Evolutionary conservation across 352 stramenopile species (phyloP).

Genomic region (Aphanomyces stellatus): DNA sequence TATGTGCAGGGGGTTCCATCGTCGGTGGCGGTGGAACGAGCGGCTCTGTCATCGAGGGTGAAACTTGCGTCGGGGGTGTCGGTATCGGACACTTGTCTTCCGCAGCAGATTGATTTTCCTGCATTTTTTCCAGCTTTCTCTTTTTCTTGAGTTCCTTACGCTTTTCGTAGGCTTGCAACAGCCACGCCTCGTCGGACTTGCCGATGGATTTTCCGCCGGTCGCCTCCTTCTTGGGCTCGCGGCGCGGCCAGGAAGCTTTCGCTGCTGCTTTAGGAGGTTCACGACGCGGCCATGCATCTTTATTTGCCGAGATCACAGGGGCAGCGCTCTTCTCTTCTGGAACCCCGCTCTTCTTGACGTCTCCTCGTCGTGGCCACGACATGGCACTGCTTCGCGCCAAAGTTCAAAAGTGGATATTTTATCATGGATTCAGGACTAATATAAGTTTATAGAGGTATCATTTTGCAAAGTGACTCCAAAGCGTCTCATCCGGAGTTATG

Average conservation of each 20-base stretch:
- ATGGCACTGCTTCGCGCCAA: neutral
- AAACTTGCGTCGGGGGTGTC: neutral
- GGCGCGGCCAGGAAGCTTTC: neutral
- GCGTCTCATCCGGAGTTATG: too few relatives aligned
- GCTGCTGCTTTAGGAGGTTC: neutral
- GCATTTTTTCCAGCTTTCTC: neutral
- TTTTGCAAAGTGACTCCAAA: too few relatives aligned
- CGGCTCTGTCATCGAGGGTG: too few relatives aligned
- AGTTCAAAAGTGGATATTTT: too few relatives aligned
- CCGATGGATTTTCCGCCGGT: neutral
- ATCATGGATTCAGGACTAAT: too few relatives aligned
- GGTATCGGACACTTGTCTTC: neutral
- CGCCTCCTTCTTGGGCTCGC: neutral
- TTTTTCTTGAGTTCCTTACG: constrained; percentile 13
- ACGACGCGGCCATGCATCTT: neutral
- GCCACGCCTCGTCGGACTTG: constrained; percentile 3
- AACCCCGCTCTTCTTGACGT: neutral
- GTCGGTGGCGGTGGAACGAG: too few relatives aligned
- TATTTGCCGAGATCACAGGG: neutral
- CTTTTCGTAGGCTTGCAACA: constrained; percentile 9
- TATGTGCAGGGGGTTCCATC: too few relatives aligned
- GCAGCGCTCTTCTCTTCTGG: neutral
- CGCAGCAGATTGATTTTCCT: neutral
- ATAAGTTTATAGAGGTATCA: too few relatives aligned
- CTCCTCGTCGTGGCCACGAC: neutral